These are phyloP conservation scores for Penicillium sp. DNA, from an alignment of 2,329 filamentous ascomycete species.

Conservation along the genomic window DNA sequence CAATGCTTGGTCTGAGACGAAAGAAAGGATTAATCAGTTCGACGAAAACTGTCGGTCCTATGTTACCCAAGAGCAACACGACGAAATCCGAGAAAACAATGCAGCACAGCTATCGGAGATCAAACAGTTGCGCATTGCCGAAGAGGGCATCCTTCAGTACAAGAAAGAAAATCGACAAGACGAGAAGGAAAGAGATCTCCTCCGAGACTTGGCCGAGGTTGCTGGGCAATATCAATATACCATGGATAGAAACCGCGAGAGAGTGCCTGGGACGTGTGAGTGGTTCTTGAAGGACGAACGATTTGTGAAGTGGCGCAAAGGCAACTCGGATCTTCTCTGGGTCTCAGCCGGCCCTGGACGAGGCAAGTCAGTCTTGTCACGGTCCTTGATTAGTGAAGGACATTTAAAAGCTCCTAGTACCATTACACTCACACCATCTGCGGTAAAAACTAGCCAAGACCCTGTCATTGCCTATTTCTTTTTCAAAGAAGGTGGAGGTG, in stretches of 20 bases:
- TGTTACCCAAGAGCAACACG: not conserved
- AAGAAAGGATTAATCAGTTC: not conserved
- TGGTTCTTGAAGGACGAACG: conserved; percentile 29
- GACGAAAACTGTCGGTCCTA: not conserved
- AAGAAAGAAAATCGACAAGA: not conserved
- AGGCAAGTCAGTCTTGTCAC: conserved; percentile 32
- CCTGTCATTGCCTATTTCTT: conserved; percentile 33
- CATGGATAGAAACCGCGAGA: conserved; percentile 27
- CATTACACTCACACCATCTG: not conserved
- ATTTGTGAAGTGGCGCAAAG: conserved; percentile 26
- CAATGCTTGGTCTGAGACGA: not conserved
- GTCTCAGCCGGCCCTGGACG: conserved; percentile 32
- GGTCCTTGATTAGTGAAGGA: conserved; percentile 25
- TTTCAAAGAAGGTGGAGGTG: conserved; percentile 29
- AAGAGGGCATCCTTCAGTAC: not conserved
- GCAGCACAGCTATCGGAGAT: not conserved
- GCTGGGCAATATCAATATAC: conserved; percentile 23
- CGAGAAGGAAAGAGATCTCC: not conserved
- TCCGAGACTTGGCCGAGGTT: conserved; percentile 14
- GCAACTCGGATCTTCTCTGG: conserved; percentile 25
- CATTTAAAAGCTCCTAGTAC: conserved; percentile 19
- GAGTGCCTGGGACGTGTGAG: conserved; percentile 29
- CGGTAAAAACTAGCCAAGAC: not conserved
- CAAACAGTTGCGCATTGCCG: not conserved
- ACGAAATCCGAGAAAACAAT: not conserved